Base-by-base conservation (phyloP, 2,329 filamentous ascomycete species). In the Microcyclosporella mali region DNA sequence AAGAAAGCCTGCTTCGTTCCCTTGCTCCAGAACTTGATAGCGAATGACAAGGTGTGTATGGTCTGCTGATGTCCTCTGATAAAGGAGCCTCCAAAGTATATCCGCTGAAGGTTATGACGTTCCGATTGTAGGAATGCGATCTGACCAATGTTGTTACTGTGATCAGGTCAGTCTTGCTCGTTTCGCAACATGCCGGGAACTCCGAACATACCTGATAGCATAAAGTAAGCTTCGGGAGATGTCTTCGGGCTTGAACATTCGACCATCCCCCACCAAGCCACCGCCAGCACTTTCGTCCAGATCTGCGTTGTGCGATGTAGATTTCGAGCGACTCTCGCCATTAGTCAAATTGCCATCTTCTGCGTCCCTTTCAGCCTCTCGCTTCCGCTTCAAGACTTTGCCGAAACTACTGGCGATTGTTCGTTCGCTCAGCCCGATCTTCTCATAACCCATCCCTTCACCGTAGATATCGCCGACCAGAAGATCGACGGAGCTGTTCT, bases 391-490 rank as follows among this genome's bases (percentile, higher is more conserved):
- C 62, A 97, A 94, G 8, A 98, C 90, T 62, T 97, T 97, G 44
- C 92, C 92, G 62, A 98, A 97, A 1, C 87, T 94, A 56, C 85
- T 94, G 3, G 92, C 92, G 58, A 98, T 98, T 8, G 92, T 90
- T 3, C 84, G 94, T 66, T 85, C 90, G 70, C 95, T 97, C 36
- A 98, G 74, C 0, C 92, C 92, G 46, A 98, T 97, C 68, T 95
- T 95, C 63, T 81, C 84, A 61, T 98, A 98, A 55, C 94, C 90
- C 50, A 85, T 85, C 42, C 92, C 92, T 66, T 97, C 95, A 45
- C 92, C 92, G 66, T 98, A 98, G 39, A 98, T 98, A 65, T 98
- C 92, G 15, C 92, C 92, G 0, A 98, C 92, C 14, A 98, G 74
- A 82, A 98, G 89, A 62, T 98, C 92, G 8, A 98, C 92, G 19